Evolutionary conservation across 495 filamentous ascomycete species (phyloP), one percentile per base, ranked within the genome.

Genomic region (Bacidia gigantensis): DNA sequence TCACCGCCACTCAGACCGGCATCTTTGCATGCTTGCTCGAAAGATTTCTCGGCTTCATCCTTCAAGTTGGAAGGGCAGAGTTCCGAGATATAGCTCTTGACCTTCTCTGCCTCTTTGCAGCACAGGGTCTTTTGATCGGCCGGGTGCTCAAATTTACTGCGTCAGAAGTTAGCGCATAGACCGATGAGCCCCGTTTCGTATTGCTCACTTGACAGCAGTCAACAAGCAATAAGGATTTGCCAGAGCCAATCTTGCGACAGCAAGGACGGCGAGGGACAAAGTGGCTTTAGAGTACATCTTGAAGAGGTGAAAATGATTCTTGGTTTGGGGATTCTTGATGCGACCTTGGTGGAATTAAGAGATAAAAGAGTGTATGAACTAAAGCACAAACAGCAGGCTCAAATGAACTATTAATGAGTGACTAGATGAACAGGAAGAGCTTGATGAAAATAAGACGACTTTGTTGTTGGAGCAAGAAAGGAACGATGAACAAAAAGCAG

Each of bases 201-300:
- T n/a, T 9, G 18, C 61, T 49, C 64, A 68, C 66, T 67, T 67
- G 43, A 71, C 53, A 32, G 67, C 69, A 56, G 62, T 65, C 25
- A 71, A 56, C 20, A 71, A 52, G 56, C 69, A 71, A 32, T 60
- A 66, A 21, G 69, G 69, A 11, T 68, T 65, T 22, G 69, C 68
- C 42, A 61, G 38, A 17, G 54, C 61, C 51, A 67, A 18, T 32
- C 58, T 55, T 23, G 63, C 59, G 49, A 54, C 50, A n/a, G 67
- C 60, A 53, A 67, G 51, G 51, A 67, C 52, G 26, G 60, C 61
- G 43, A 61, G 46, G 38, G 63, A 47, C 29, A 68, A 35, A 46
- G 53, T 56, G 12, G 64, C 55, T 45, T 68, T 65, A 52, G 63
- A 49, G 60, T 67, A 60, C 65, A 68, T 67, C 18, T 20, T 62